phyloP scores from a whole-genome alignment of 176 grass and related monocot genomes.

The Alopecurus myosuroides region DNA sequence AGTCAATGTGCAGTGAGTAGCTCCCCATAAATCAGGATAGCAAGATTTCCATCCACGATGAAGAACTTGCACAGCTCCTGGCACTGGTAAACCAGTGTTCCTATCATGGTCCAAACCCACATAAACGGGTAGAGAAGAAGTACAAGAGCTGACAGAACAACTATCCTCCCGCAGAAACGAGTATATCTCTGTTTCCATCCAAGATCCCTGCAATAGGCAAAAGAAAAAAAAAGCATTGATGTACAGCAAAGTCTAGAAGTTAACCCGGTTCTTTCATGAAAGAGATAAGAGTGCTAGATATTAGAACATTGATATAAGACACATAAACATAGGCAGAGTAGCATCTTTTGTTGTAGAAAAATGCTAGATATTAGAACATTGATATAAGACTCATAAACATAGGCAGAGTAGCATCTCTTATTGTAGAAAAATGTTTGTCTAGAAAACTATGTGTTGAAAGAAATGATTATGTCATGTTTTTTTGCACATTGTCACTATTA shows the following conservation, averaged over 20 bases:
- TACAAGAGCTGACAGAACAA: conserved; percentile 70
- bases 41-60: not conserved
- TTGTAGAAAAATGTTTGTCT: not conserved
- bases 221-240: not conserved
- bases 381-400: too few relatives aligned
- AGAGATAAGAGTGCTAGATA: not conserved
- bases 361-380: too few relatives aligned
- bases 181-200: conserved; percentile 92
- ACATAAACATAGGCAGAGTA: too few relatives aligned
- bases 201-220: conserved; percentile 37
- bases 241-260: not conserved
- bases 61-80: conserved; percentile 73
- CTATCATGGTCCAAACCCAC: conserved; percentile 96
- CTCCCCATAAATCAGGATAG: not conserved
- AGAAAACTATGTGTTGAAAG: not conserved
- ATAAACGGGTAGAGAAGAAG: conserved; percentile 94
- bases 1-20: not conserved
- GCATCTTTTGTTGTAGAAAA: not conserved
- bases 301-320: not conserved
- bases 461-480: not conserved
- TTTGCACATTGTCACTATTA: too few relatives aligned
- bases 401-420: not conserved
- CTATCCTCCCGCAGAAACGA: conserved; percentile 91
- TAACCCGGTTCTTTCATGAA: not conserved
- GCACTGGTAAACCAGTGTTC: conserved; percentile 96